Conservation (phyloP, 176 grass and related monocot genomes). For the Musa schizocarpa region DNA sequence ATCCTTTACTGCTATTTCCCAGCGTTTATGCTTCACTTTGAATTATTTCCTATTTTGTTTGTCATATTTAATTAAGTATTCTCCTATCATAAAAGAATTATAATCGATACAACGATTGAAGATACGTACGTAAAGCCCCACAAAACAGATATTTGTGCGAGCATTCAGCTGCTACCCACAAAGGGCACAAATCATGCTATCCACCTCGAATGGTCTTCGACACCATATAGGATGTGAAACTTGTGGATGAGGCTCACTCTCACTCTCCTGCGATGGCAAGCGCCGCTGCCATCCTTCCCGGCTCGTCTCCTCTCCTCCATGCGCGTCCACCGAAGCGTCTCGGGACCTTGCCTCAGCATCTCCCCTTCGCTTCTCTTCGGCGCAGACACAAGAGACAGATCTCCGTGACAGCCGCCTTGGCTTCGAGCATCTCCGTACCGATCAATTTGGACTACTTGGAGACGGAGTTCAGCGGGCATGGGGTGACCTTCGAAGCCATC, state of each 20-base stretch:
- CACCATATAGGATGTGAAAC: too few species aligned
- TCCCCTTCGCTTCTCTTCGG: constrained; percentile 12
- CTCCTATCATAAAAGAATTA: too few species aligned
- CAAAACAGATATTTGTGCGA: not conserved
- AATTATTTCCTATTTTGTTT: too few species aligned
- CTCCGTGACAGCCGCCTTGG: constrained; percentile 21
- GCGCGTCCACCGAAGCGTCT: constrained; percentile 23
- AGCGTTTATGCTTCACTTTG: too few species aligned
- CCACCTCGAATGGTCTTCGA: too few species aligned
- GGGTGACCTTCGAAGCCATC: constrained; percentile 55
- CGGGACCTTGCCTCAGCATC: not conserved
- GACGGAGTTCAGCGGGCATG: constrained; percentile 64
- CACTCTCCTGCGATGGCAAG: constrained; percentile 19
- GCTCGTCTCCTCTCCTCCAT: constrained; percentile 7
- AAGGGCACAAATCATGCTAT: not conserved
- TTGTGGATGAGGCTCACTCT: not conserved
- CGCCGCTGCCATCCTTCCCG: constrained; percentile 15
- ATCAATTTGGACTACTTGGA: constrained; percentile 59
- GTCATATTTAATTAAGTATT: too few species aligned
- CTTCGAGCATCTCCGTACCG: constrained; percentile 14
- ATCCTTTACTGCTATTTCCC: too few species aligned
- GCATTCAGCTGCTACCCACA: not conserved
- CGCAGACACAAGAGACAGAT: constrained; percentile 2
- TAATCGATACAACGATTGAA: too few species aligned
- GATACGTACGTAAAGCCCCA: too few species aligned